Evolutionary conservation across 192 early-diverging fungal species (phyloP).

Genomic region (Backusella westeae): DNA sequence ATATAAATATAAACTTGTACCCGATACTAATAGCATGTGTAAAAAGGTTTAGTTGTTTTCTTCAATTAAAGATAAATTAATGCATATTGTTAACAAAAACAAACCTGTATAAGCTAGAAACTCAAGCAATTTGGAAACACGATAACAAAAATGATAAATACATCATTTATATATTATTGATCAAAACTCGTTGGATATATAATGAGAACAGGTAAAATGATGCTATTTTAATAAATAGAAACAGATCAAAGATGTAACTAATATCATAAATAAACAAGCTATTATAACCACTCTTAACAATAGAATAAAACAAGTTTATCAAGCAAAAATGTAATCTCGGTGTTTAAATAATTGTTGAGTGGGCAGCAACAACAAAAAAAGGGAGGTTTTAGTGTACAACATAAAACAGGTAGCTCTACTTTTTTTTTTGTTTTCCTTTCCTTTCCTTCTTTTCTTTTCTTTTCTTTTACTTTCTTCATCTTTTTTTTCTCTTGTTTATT

Average conservation of each 20-base stretch:
- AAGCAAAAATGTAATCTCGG: background rate
- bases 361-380: background rate
- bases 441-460: background rate
- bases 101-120: background rate
- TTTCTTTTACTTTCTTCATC: background rate
- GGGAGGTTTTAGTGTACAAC: background rate
- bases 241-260: background rate
- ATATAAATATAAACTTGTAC: background rate
- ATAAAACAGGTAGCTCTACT: background rate
- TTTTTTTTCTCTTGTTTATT: background rate
- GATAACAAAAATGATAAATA: background rate
- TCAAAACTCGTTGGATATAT: background rate
- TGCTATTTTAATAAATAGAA: background rate
- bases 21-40: background rate
- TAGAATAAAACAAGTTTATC: background rate
- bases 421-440: background rate
- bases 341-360: background rate
- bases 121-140: background rate
- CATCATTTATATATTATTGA: background rate
- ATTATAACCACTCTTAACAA: background rate
- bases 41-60: background rate
- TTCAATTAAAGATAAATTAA: background rate
- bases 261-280: background rate
- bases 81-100: background rate
- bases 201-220: background rate